Conservation (phyloP, 139 green algal genomes). For the Micromonas commoda region DNA sequence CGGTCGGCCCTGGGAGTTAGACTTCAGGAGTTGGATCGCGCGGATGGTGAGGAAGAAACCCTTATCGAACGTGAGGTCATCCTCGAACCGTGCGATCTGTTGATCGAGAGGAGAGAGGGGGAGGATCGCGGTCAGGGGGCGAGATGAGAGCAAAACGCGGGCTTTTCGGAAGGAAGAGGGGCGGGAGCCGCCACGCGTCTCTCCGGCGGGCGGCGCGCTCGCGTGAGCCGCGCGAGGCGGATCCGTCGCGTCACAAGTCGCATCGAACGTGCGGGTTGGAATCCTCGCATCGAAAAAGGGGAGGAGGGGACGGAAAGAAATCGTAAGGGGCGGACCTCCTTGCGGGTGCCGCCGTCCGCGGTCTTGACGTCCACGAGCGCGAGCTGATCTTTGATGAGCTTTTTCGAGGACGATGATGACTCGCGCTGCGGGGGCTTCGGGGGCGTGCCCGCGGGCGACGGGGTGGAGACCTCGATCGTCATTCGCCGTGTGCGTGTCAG, state of each 20-base stretch:
- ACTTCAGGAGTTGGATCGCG: slow-evolving; percentile 47
- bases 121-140: background rate
- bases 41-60: slow-evolving; percentile 84
- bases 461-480: background rate
- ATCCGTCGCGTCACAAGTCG: too few relatives aligned
- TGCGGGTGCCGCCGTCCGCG: slow-evolving; percentile 44
- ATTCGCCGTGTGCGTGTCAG: too few relatives aligned
- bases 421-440: background rate
- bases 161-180: background rate
- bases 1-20: background rate
- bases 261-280: too few relatives aligned
- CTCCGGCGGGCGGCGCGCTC: too few relatives aligned
- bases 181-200: too few relatives aligned
- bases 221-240: too few relatives aligned
- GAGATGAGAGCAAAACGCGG: background rate
- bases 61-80: slow-evolving; percentile 81
- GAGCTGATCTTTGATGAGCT: slow-evolving; percentile 32
- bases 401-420: background rate
- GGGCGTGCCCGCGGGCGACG: background rate
- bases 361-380: slow-evolving; percentile 6
- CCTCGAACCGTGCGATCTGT: slow-evolving; percentile 63
- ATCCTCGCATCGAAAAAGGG: too few relatives aligned
- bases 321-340: slow-evolving; percentile 29
- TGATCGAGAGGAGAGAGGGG: background rate
- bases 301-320: too few relatives aligned